Evolutionary conservation across 2,329 filamentous ascomycete genomes (phyloP), one percentile per base, ranked within the genome.

Genomic region (Xylariaceae sp.): DNA sequence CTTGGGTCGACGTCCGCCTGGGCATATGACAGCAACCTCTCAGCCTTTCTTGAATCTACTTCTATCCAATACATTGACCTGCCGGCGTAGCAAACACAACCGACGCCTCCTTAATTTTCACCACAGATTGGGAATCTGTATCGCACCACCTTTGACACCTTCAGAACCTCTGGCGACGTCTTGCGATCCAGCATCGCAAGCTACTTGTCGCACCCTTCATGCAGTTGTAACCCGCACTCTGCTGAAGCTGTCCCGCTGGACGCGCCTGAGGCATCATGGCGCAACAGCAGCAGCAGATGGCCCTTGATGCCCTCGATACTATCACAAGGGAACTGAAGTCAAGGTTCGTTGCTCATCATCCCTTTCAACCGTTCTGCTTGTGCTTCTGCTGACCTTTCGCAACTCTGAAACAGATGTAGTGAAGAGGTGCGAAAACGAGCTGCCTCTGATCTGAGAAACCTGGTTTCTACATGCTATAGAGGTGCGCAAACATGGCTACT

Each of bases 241-340:
- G 51, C 47, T 55, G 52, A 55, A 58, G 59, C 58, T 61, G 57
- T 55, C 51, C 45, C 22, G 22, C 22, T 26, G 22, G 45, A 53
- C 49, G 48, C 57, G 47, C 55, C 55, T 54, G 52, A 55, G 44
- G 48, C 47, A 22, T 43, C 38, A 18, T 35, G 48, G 62, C 64
- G 41, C 72, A 72, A 57, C 53, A 74, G 55, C 69, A 73, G 57
- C 54, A 74, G 52, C 69, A 73, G 55, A 64, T 77, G 57, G 73
- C 76, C 52, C 65, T 79, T 43, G 73, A 76, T 62, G 70, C 69
- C 51, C 70, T 79, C 40, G 76, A 81, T 42, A 64, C 68, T 41
- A 68, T 79, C 47, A 68, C 72, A 12, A 72, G 73, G 48, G 76
- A 78, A 48, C 65, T 80, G 26, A 73, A 71, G 51, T 78, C 76